Evolutionary conservation across 805 yeast species (phyloP), one percentile per base, ranked within the genome.

Genomic region (Myxozyma udenii): DNA sequence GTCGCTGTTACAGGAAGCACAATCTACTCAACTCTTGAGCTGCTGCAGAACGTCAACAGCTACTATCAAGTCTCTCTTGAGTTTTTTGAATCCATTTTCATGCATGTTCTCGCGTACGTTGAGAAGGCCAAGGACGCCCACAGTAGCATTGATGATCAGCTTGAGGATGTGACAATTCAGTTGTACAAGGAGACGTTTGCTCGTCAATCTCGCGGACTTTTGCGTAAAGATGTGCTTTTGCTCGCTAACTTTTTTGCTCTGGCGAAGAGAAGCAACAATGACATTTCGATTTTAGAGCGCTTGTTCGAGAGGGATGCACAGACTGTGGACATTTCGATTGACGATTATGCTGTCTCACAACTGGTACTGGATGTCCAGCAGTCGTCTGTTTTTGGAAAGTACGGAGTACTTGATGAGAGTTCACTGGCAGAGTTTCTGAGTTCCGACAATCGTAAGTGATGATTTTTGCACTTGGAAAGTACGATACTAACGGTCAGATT

Each of bases 21-120:
- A 7, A 63, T 87, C 0, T 85, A 73, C 57, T 63, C 69, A 0
- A 55, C 82, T 4, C 60, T 85, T 24, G 75, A 77, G 14, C 57
- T 63, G 1, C 60, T 84, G 3, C 57, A 70, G 18, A 41, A 51
- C 0, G 44, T 80, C n/a, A 77, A 77, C 51, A 65, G 66, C 25
- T 78, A 81, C 55, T 90, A 87, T 65, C 77, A 76, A 44, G 79
- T 85, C 58, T 71, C 87, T 0, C 70, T 83, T 30, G 70, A 72
- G 4, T 73, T 70, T 40, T 74, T 77, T 51, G 59, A 72, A 49
- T 50, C 57, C 1, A 66, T 75, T 16, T 65, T 78, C 39, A 57
- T 54, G 12, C 37, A 22, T n/a, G 76, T 68, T 26, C 64, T 71
- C 25, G 25, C n/a, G 16, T 33, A 24, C 6, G 6, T 30, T 21